Base-by-base conservation (phyloP, 805 yeast genomes). In the Myxozyma vanderwaltii region DNA sequence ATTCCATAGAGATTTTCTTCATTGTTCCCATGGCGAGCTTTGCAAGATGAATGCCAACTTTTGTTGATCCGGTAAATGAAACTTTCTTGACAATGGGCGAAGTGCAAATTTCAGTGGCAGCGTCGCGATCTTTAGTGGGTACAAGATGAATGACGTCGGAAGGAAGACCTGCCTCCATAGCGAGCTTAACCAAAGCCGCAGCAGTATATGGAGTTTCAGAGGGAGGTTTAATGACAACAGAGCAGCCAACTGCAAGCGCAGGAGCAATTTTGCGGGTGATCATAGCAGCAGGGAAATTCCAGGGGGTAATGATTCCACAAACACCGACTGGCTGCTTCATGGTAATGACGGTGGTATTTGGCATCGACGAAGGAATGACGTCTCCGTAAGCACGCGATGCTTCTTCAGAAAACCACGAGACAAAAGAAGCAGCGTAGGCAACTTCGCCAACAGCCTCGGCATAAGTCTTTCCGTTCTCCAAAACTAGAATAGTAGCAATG, bases 361-460 rank as follows among this genome's bases (percentile, higher is more conserved):
- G 57, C 51, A 56, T 51, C 17, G 63, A 56, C 68, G 75, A 78
- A 26, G 74, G 66, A 56, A 87, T 83, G 21, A 79, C 74, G 63
- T 84, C 86, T 13, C 92, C 92, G 56, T 82, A 76, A 24, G 82
- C 72, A 67, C 90, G 80, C 38, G 91, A 87, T 3, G 92, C 92
- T 66, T 84, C 88, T 71, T 88, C 94, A 27, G 94, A 78, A 70
- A 84, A 91, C 97, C 97, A 91, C 70, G 90, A 91, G 71, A 89
- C 88, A 72, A 87, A 91, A 5, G 88, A 82, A 1, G 89, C 86
- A 13, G 87, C 86, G 65, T 85, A 84, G 53, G 65, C 61, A 29
- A 87, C 79, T 70, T 88, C 94, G 5, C 91, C 91, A 49, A 75
- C 70, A 17, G 91, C 85, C 71, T 88, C 94, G 0, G 83, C 79